Evolutionary conservation across 2,329 filamentous ascomycete species (phyloP), one percentile per base, ranked within the genome.

Genomic region (Aureobasidium uvarum): DNA sequence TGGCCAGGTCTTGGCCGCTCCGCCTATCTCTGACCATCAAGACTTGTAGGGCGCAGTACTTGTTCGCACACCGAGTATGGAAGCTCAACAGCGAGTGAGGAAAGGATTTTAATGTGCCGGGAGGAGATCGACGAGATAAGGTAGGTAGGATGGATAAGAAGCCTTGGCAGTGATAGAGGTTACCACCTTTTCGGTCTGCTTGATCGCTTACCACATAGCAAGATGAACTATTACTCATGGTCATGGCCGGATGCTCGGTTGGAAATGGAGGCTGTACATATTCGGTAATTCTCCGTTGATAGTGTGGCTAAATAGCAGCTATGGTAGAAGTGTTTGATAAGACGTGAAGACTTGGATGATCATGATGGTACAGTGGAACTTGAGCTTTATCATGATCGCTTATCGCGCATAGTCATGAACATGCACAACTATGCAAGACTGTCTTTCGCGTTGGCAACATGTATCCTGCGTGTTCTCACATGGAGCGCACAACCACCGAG

Each of bases 121-220:
- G 13, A 33, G 6, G 16, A 1, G 58, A 62, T 62, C 45, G 45
- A 62, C 58, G 33, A 62, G 45, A 62, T 62, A 62, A 62, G 45
- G 43, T 50, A 13, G 45, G 25, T 51, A 62, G 25, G 58, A 50
- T 41, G 14, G 56, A 60, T 60, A 51, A 62, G 45, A 41, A 14
- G 8, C 13, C 58, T 62, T 62, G 58, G 58, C 58, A 48, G 39
- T 18, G 56, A n/a, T 38, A 60, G 31, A 20, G 54, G 36, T 58
- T 33, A 20, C 13, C 38, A 36, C 13, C 33, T 13, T 58, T 13
- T 43, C 38, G 13, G 28, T 56, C 14, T 45, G 54, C 38, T 54
- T 33, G 31, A 18, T 38, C 23, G 33, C 39, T 58, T 58, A 58
- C 54, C 39, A 58, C 52, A 56, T 56, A 41, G 23, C 13, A 41